Evolutionary conservation across 1,139 yeast species (phyloP).

Genomic region (Yamadazyma taylorii): DNA sequence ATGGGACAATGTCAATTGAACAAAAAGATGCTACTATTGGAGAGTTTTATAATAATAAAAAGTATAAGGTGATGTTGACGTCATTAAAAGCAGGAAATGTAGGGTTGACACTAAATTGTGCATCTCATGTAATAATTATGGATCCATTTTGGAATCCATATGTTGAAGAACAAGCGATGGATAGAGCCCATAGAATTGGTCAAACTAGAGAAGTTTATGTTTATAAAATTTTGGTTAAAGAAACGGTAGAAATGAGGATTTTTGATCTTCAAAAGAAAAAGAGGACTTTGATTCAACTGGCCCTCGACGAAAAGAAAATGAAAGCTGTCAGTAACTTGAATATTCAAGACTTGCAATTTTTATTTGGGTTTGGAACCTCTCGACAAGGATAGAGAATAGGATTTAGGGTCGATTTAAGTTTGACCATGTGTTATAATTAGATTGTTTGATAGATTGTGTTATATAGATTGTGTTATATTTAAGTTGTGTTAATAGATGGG

Average conservation of each 20-base stretch:
- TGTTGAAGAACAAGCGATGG: slow-evolving; percentile 96
- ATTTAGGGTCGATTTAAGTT: slow-evolving; percentile 1
- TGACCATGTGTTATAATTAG: background rate
- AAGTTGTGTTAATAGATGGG: background rate
- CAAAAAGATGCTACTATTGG: slow-evolving; percentile 63
- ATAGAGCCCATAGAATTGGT: slow-evolving; percentile 91
- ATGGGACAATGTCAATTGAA: slow-evolving; percentile 75
- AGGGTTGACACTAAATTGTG: slow-evolving; percentile 89
- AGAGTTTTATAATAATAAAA: slow-evolving; percentile 55
- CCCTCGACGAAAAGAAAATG: slow-evolving; percentile 71
- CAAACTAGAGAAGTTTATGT: slow-evolving; percentile 76
- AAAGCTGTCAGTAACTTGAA: slow-evolving; percentile 65
- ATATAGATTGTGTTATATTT: no score
- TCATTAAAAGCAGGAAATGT: slow-evolving; percentile 92
- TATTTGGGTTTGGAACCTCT: slow-evolving; percentile 64
- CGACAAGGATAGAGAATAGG: slow-evolving; percentile 8
- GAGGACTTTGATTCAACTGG: slow-evolving; percentile 73
- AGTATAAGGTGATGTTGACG: slow-evolving; percentile 56
- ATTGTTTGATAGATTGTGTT: no score
- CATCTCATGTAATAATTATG: slow-evolving; percentile 83
- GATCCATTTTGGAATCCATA: slow-evolving; percentile 98
- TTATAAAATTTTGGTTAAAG: slow-evolving; percentile 62
- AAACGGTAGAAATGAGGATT: slow-evolving; percentile 85
- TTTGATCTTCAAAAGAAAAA: slow-evolving; percentile 72
- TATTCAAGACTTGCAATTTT: slow-evolving; percentile 68